Evolutionary conservation across 2,329 filamentous ascomycete genomes (phyloP), one percentile per base, ranked within the genome.

Genomic region (Trichoderma sp.): DNA sequence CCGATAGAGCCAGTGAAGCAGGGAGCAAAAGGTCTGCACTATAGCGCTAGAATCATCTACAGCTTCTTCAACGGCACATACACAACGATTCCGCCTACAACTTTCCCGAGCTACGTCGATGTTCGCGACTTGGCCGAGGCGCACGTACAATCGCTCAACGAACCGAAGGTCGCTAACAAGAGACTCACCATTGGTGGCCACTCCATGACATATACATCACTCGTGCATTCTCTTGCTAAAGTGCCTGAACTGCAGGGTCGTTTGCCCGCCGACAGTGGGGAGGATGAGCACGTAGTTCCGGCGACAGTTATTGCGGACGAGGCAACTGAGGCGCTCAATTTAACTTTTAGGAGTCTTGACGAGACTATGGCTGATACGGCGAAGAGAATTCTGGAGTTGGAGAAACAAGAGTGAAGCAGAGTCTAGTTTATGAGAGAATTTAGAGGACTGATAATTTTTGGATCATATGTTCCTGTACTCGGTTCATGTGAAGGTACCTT

Each of bases 401-500:
- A 45, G 39, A 45, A 45, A n/a, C n/a, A 19, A 12, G 4, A 9
- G 8, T 45, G 1, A 2, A 45, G 17, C 10, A 2, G 2, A 42
- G 7, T 19, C n/a, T 19, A 42, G 17, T 42, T 10, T 42, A 42
- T 10, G 7, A 42, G 3, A 42, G 7, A 17, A 42, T 10, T 4
- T 42, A 39, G 3, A 9, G n/a, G 37, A n/a, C 17, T 19, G 39
- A 19, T 45, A 2, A 2, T 12, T 12, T 22, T 9, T 45, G 17
- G 8, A 19, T 8, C 17, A 10, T 0, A 2, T 19, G 39, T 39
- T 39, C 17, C 37, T n/a, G 17, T 19, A 0, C 1, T 5, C 2
- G 10, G 5, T 19, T 2, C n/a, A 9, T 9, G n/a, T 45, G 9
- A 19, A 2, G 1, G 10, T 5, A 12, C n/a, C 5, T 0, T 12